Evolutionary conservation across 371 early-diverging fungal species (phyloP), one percentile per base, ranked within the genome.

Genomic region (Mycotypha africana): DNA sequence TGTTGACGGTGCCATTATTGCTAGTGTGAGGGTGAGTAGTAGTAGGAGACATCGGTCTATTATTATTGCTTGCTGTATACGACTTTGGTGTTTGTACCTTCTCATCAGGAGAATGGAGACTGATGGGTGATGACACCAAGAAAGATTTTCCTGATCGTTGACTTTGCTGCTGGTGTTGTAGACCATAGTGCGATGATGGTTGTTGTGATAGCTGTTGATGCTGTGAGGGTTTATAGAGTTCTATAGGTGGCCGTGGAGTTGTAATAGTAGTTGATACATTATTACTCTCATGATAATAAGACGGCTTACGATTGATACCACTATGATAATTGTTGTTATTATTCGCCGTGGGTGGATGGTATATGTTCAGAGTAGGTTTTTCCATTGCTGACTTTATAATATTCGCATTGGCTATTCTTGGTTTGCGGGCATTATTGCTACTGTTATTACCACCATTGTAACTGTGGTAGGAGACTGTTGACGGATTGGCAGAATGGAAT

Each of bases 291-390:
- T n/a, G n/a, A 22, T 47, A 51, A 40, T 38, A 39, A 34, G 58
- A 56, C 11, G 49, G 41, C 22, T 51, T 52, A 28, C 51, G 34
- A 19, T n/a, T n/a, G n/a, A n/a, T n/a, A n/a, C n/a, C n/a, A n/a
- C n/a, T n/a, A n/a, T n/a, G n/a, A n/a, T n/a, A n/a, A n/a, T n/a
- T n/a, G n/a, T n/a, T n/a, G n/a, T n/a, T n/a, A n/a, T n/a, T n/a
- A n/a, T n/a, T n/a, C n/a, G n/a, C n/a, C n/a, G 42, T 21, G 17
- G 57, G 56, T 19, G 57, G 61, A 22, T 60, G 57, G 38, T 56
- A 52, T 33, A 60, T n/a, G n/a, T 56, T 56, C 14, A 60, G 42
- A 3, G 28, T 17, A 6, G 60, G 56, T 15, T 56, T 56, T 21
- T 53, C 47, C 20, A 23, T 22, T 24, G 43, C 32, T 23, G 51